Evolutionary conservation across 1,284 basidiomycete genomes (phyloP).

Genomic region (Ustilago nuda): DNA sequence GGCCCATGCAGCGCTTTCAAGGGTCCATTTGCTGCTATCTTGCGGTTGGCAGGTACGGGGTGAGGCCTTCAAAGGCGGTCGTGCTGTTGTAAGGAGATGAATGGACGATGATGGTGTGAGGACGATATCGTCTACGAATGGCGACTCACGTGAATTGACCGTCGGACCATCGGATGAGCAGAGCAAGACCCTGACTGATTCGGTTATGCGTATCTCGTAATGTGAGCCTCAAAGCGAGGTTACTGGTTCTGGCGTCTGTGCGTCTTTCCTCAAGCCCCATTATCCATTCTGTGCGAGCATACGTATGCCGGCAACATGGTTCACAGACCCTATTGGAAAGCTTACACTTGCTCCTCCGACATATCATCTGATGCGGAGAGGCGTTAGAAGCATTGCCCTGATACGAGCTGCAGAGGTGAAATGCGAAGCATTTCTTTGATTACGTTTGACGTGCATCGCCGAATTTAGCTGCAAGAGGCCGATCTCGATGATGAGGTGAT

Average conservation of each 20-base stretch:
- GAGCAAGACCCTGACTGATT: neutral
- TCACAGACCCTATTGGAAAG: too few species aligned
- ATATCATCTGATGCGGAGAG: neutral
- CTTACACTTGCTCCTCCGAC: too few species aligned
- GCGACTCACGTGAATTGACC: neutral
- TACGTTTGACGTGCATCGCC: conserved; percentile 25
- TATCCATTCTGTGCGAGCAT: too few species aligned
- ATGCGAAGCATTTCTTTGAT: neutral
- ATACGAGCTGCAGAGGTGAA: neutral
- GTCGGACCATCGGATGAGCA: neutral
- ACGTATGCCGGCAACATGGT: too few species aligned
- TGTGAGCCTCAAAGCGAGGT: neutral
- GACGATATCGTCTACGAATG: neutral
- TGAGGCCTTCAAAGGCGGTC: neutral
- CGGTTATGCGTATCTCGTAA: conserved; percentile 2
- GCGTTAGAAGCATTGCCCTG: neutral
- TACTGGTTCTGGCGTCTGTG: neutral
- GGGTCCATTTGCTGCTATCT: neutral
- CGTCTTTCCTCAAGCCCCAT: too few species aligned
- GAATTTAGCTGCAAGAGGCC: conserved; percentile 14
- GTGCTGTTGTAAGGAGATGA: neutral
- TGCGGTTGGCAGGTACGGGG: neutral
- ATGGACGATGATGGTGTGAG: neutral
- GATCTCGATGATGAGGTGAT: conserved; percentile 16
- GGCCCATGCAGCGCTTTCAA: neutral